These are phyloP conservation scores for Cryptococcus depauperatus DNA, from an alignment of 1,284 basidiomycete genomes.

Conservation along the genomic window DNA sequence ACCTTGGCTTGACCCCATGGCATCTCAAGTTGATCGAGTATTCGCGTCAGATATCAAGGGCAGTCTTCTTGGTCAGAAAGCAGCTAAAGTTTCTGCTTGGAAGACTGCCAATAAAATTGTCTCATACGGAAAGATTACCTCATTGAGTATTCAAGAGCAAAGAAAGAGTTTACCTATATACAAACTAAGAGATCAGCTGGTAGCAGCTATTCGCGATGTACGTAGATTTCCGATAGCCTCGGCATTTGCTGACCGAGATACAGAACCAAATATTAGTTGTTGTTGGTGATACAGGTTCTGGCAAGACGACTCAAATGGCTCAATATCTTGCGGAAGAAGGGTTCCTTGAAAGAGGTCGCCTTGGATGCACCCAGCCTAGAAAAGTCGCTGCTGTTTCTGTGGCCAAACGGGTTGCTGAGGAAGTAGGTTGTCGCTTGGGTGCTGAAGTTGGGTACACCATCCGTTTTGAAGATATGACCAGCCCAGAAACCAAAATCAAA, in stretches of 20 bases:
- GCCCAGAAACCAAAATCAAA: slow-evolving; percentile 96
- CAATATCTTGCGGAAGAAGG: slow-evolving; percentile 87
- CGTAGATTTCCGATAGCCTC: slow-evolving; percentile 23
- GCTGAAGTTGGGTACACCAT: slow-evolving; percentile 98
- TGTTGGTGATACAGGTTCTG: slow-evolving; percentile 88
- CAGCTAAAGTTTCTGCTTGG: slow-evolving; percentile 79
- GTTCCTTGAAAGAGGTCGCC: slow-evolving; percentile 74
- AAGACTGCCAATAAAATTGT: slow-evolving; percentile 95
- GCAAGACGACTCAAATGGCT: slow-evolving; percentile 90
- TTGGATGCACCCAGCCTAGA: slow-evolving; percentile 96
- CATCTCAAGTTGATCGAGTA: slow-evolving; percentile 70
- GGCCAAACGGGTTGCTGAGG: slow-evolving; percentile 94
- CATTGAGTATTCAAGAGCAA: slow-evolving; percentile 86
- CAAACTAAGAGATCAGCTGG: slow-evolving; percentile 84
- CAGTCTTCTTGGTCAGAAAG: slow-evolving; percentile 64
- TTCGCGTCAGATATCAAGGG: slow-evolving; percentile 93
- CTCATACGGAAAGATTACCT: slow-evolving; percentile 84
- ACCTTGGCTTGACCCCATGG: slow-evolving; percentile 98
- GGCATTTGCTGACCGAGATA: background rate
- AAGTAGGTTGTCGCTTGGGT: slow-evolving; percentile 91
- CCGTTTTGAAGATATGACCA: slow-evolving; percentile 97
- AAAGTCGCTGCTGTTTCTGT: slow-evolving; percentile 99
- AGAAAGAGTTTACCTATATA: slow-evolving; percentile 85
- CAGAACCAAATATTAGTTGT: slow-evolving; percentile 91
- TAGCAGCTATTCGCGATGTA: slow-evolving; percentile 85